Conservation (phyloP, 2,329 filamentous ascomycete species). For the Fusarium dlaminii region DNA sequence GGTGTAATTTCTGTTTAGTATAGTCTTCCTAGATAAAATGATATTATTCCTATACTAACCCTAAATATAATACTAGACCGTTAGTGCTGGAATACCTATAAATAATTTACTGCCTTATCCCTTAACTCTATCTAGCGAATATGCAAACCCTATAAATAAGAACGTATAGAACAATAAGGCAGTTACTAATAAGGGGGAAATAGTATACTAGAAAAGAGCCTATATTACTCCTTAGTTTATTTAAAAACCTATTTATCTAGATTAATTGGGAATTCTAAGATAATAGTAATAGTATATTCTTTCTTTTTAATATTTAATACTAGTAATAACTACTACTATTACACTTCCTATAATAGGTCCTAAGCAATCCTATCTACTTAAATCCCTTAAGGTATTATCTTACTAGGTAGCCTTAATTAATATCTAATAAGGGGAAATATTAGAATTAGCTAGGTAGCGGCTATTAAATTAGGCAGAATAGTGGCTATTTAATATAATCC, state of each 20-base stretch:
- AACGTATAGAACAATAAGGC: neutral
- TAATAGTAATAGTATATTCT: neutral
- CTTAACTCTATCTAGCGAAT: neutral
- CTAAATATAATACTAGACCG: neutral
- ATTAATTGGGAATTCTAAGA: neutral
- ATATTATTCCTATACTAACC: neutral
- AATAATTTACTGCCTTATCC: neutral
- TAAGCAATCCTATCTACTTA: too few relatives aligned
- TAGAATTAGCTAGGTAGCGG: too few relatives aligned
- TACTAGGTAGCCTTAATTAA: too few relatives aligned
- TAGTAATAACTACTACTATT: neutral
- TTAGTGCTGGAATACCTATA: neutral
- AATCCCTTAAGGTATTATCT: too few relatives aligned
- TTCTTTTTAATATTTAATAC: neutral
- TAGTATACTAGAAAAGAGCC: neutral
- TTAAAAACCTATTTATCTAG: neutral
- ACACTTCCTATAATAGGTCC: too few relatives aligned
- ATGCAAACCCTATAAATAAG: neutral
- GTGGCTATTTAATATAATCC: too few relatives aligned
- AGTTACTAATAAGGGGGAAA: neutral
- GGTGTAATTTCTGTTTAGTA: neutral
- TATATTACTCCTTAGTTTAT: neutral
- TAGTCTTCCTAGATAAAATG: neutral
- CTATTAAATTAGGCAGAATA: too few relatives aligned
- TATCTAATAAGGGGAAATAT: too few relatives aligned